A percentile compares a stretch with the other conserved stretches of the same genome.
Conservation (phyloP, 306 rosid species). For the Lathyrus sativus region DNA sequence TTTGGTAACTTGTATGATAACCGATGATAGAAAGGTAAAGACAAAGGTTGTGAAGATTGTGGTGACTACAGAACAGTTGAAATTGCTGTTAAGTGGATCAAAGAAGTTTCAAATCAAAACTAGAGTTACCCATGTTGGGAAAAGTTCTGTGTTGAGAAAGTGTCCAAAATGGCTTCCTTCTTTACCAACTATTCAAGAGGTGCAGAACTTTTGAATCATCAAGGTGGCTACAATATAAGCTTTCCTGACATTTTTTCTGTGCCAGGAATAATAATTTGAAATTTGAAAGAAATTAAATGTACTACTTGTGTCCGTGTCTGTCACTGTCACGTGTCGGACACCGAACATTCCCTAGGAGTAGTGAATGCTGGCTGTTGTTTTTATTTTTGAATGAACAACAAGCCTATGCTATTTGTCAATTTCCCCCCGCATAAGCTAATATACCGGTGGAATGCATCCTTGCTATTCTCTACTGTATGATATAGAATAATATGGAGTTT, state of each 20-base stretch:
- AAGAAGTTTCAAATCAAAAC: slow-evolving; percentile 38
- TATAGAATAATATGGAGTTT: slow-evolving; percentile 5
- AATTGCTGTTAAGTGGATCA: slow-evolving; percentile 50
- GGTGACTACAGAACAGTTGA: slow-evolving; percentile 56
- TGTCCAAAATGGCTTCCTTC: slow-evolving; percentile 59
- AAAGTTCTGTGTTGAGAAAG: slow-evolving; percentile 29
- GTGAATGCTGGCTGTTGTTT: slow-evolving; percentile 30
- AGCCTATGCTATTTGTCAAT: slow-evolving; percentile 7
- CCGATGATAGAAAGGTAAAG: slow-evolving; percentile 35
- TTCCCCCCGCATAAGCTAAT: background rate
- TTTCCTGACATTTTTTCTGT: too few species aligned
- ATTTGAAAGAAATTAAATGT: background rate
- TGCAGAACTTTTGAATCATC: slow-evolving; percentile 39
- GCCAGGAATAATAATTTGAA: background rate
- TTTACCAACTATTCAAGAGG: slow-evolving; percentile 57
- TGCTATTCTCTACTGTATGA: background rate
- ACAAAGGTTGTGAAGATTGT: slow-evolving; percentile 56
- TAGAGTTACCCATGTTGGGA: slow-evolving; percentile 19
- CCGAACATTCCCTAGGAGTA: background rate
- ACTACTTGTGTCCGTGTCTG: background rate
- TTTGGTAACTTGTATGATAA: background rate
- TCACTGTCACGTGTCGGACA: background rate
- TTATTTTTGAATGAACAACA: slow-evolving; percentile 26
- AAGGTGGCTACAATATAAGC: slow-evolving; percentile 6
- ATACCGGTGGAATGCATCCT: slow-evolving; percentile 8